Conservation (phyloP, 2,329 filamentous ascomycete species). For the Madurella fahalii region DNA sequence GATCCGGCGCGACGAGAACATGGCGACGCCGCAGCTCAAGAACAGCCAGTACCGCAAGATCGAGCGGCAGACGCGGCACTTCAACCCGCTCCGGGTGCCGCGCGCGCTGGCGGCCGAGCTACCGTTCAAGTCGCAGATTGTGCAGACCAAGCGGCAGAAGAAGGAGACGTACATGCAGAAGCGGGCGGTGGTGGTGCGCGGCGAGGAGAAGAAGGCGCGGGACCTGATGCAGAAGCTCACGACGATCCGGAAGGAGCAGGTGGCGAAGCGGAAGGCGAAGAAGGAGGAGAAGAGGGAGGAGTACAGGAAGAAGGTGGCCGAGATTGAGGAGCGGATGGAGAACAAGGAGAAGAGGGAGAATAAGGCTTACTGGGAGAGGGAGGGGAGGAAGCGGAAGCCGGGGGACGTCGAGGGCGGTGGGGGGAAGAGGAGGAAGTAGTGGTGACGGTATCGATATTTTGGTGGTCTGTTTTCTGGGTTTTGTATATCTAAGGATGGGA, state of each 20-base stretch:
- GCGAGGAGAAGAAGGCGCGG: slow-evolving; percentile 84
- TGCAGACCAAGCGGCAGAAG: slow-evolving; percentile 72
- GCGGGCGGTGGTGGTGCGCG: slow-evolving; percentile 79
- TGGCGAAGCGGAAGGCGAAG: slow-evolving; percentile 74
- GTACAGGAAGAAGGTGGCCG: slow-evolving; percentile 78
- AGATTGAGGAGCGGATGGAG: slow-evolving; percentile 77
- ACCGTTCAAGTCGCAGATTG: slow-evolving; percentile 89
- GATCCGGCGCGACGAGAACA: slow-evolving; percentile 70
- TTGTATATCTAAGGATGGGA: background rate
- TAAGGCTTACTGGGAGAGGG: slow-evolving; percentile 87
- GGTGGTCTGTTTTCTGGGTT: background rate
- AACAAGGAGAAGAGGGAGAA: slow-evolving; percentile 86
- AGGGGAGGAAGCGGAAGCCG: slow-evolving; percentile 66
- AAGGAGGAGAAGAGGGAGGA: slow-evolving; percentile 82
- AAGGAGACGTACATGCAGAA: slow-evolving; percentile 90
- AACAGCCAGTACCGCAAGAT: slow-evolving; percentile 79
- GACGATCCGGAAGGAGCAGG: slow-evolving; percentile 85
- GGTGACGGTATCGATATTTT: background rate
- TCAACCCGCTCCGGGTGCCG: slow-evolving; percentile 76
- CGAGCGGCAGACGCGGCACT: slow-evolving; percentile 65
- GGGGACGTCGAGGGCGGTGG: slow-evolving; percentile 38
- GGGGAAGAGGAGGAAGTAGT: slow-evolving; percentile 37
- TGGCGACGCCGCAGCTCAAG: slow-evolving; percentile 73
- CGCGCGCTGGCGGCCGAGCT: slow-evolving; percentile 75
- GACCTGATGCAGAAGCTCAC: slow-evolving; percentile 90